Evolutionary conservation across 2,329 filamentous ascomycete species (phyloP), one percentile per base, ranked within the genome.

Genomic region (Alternaria gansuensis): DNA sequence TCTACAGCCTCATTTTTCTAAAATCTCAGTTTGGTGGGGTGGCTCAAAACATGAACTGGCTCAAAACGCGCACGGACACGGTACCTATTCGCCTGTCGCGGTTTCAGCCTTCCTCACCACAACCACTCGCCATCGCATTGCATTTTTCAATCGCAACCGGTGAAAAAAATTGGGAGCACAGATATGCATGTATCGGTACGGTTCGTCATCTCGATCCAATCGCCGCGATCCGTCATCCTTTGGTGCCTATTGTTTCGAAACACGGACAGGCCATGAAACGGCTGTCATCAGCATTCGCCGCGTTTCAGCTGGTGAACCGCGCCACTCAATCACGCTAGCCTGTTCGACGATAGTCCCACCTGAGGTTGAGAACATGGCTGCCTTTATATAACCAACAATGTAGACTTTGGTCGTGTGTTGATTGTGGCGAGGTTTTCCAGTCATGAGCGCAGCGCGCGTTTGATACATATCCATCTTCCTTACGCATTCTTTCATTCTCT

Each of bases 231-330:
- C 46, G 31, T 56, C 44, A 59, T 58, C 57, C 51, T 59, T 59
- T 21, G 54, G 44, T 48, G 59, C 55, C 49, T 58, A 41, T 36
- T 24, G 51, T 50, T 56, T 67, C 65, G 67, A 71, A 70, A 71
- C 69, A 65, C 64, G 44, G 44, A 60, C 40, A 49, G 49, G 50
- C 54, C 46, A 39, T 55, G 48, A 64, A 65, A 63, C 55, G 46
- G 57, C 52, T 49, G 59, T 29, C 50, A 54, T 53, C 49, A 44
- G 56, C 26, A 29, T 45, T 50, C 44, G 34, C 33, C 36, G 41
- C 43, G 69, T 67, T 72, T 72, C 68, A 70, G 70, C 37, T 39
- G 37, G 70, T 70, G 68, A 70, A 71, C 57, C 65, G 60, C 60
- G 49, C 53, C 63, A 53, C 67, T 65, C 61, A 31, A 56, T 33